Evolutionary conservation across 2,329 filamentous ascomycete genomes (phyloP).

Genomic region (Clathrospora elynae): DNA sequence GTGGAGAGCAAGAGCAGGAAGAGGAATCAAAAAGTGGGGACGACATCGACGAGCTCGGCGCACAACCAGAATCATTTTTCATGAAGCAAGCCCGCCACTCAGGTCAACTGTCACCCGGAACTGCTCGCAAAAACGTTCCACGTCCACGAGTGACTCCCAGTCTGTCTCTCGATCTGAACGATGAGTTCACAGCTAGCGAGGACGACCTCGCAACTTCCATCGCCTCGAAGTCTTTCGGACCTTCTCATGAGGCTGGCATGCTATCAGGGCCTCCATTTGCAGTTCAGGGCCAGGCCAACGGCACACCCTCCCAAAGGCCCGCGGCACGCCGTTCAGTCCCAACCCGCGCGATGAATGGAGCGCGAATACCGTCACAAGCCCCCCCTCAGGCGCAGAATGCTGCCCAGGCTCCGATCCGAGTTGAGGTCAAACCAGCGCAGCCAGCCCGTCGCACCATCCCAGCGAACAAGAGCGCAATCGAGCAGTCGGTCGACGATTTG

Average conservation of each 20-base stretch:
- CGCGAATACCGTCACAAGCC: constrained; percentile 2
- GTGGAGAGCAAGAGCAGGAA: constrained; percentile 16
- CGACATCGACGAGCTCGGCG: constrained; percentile 23
- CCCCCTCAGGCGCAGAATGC: constrained; percentile 4
- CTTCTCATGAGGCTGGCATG: constrained; percentile 43
- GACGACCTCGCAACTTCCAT: constrained; percentile 29
- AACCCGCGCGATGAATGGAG: constrained; percentile 7
- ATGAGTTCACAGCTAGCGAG: constrained; percentile 26
- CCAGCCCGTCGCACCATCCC: constrained; percentile 1
- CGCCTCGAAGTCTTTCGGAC: constrained; percentile 43
- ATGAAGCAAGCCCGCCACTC: constrained; percentile 6
- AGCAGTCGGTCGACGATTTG: constrained; percentile 20
- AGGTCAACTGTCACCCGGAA: constrained; percentile 12
- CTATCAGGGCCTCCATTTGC: constrained; percentile 14
- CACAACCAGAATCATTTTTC: constrained; percentile 1
- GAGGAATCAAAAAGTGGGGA: constrained; percentile 14
- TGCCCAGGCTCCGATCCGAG: background rate
- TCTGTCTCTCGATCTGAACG: constrained; percentile 27
- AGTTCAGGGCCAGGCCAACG: constrained; percentile 5
- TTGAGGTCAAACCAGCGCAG: constrained; percentile 2
- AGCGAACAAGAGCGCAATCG: constrained; percentile 7
- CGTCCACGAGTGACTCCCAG: constrained; percentile 15
- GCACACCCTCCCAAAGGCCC: constrained; percentile 9
- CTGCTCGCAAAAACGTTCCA: background rate
- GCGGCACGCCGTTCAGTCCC: constrained; percentile 2